Base-by-base conservation (phyloP, 345 rosid species). In the Bruguiera gymnorhiza region DNA sequence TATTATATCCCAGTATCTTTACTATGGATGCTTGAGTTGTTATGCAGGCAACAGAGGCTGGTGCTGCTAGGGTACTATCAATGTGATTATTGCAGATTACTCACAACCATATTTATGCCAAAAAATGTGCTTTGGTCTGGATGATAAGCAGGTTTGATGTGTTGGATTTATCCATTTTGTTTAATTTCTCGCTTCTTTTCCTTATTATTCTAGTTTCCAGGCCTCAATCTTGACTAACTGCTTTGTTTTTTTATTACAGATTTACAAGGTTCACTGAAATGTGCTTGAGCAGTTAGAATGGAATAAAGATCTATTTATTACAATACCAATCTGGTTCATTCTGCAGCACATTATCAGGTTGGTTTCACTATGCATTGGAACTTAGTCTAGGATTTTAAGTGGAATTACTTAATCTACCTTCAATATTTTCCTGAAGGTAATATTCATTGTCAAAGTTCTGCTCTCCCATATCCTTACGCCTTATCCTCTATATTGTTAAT, bases 141-240 rank as follows among this genome's bases (percentile, higher is more conserved):
- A 87, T 73, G 85, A 87, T 70, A 74, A 86, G 67, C 92, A 87
- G 93, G 97, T 92, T 84, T 73, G 76, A n/a, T n/a, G 60, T 62
- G 58, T 70, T 58, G 64, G 68, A 27, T 76, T 66, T 62, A 65
- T 69, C 60, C 54, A 57, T 70, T n/a, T 68, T 53, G 34, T 24
- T 21, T 76, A n/a, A 15, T 73, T 66, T 30, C 13, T 60, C 31
- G 27, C 10, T 60, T 53, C 39, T 30, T 34, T 70, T 62, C 37
- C 37, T 73, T 62, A 65, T 21, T 21, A 3, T 26, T 32, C 34
- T 8, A 66, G 53, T 50, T 29, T 43, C 66, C 62, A 73, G 63
- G 65, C 70, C 46, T 73, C 70, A 76, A 37, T 68, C 68, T 62
- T 78, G 76, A 57, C 72, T 56, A 34, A 65, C 29, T 60, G 61